Evolutionary conservation across 1,139 yeast genomes (phyloP).

Genomic region (Debaryomyces subglobosus): DNA sequence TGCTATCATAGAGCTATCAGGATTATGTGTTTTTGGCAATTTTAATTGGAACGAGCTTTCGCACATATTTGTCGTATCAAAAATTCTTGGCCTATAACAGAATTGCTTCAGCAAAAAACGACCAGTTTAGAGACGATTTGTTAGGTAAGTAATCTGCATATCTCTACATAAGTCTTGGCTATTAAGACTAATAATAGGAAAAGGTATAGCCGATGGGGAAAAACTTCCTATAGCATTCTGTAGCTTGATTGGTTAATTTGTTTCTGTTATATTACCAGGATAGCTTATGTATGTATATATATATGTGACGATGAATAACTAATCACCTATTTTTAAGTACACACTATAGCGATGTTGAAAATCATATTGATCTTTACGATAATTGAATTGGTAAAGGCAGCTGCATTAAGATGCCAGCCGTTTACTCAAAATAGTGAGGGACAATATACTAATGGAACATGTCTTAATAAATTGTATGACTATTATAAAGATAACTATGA

Average conservation of each 20-base stretch:
- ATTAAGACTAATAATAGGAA: conserved; percentile 24
- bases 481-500: not conserved
- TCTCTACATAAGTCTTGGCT: conserved; percentile 48
- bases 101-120: conserved; percentile 42
- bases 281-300: no score
- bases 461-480: not conserved
- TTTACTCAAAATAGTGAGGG: not conserved
- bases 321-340: no score
- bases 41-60: conserved; percentile 73
- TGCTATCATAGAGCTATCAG: conserved; percentile 69
- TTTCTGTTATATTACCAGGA: no score
- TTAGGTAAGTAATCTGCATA: conserved; percentile 72
- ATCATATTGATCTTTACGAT: no score
- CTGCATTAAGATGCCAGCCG: not conserved
- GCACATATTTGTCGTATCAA: conserved; percentile 56
- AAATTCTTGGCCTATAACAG: conserved; percentile 46
- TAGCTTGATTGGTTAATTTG: no score
- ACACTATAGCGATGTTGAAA: no score
- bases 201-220: conserved; percentile 18
- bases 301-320: no score
- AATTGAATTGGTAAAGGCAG: no score
- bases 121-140: conserved; percentile 72
- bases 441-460: not conserved
- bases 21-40: conserved; percentile 80
- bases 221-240: no score